Evolutionary conservation across 2,329 filamentous ascomycete species (phyloP), one percentile per base, ranked within the genome.

Genomic region (Colletotrichum sp.): DNA sequence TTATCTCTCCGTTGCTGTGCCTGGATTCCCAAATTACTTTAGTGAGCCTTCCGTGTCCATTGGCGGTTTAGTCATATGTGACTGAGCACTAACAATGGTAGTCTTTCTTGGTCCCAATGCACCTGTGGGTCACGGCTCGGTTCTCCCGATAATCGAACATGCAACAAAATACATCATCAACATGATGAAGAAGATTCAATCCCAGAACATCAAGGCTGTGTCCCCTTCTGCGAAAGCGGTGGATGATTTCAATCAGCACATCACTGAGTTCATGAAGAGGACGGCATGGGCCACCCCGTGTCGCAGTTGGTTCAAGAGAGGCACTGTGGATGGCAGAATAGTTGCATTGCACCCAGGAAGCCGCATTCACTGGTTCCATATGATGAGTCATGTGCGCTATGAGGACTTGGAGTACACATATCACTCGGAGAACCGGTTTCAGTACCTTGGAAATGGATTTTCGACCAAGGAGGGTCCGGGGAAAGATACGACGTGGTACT

Each of bases 21-120:
- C 55, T 16, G 55, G 55, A 10, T 58, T 58, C 55, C 55, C 55
- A 16, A 58, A 58, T 0, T 58, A 58, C 55, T 58, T 58, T 7
- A 13, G 43, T 52, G 10, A 52, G 43, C n/a, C 6, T 22, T 52
- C 4, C 43, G 43, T 6, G 6, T 8, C 2, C n/a, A 25, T 52
- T 52, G n/a, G n/a, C 10, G 1, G 10, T 52, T 8, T 13, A 48
- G 6, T 52, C 6, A 22, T 0, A 8, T 13, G 1, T 13, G n/a
- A 52, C 10, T 8, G 43, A 48, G n/a, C 0, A 8, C 43, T 48
- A 48, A 52, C n/a, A 13, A 13, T 25, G 6, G 6, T 8, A 52
- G 55, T 58, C 25, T 27, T 58, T 16, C 22, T 27, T 28, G 55
- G 55, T 18, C 55, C 55, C 16, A 25, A 28, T 18, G 55, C 22